Conservation (phyloP, 2,329 filamentous ascomycete species). For the Colletotrichum zoysiae region DNA sequence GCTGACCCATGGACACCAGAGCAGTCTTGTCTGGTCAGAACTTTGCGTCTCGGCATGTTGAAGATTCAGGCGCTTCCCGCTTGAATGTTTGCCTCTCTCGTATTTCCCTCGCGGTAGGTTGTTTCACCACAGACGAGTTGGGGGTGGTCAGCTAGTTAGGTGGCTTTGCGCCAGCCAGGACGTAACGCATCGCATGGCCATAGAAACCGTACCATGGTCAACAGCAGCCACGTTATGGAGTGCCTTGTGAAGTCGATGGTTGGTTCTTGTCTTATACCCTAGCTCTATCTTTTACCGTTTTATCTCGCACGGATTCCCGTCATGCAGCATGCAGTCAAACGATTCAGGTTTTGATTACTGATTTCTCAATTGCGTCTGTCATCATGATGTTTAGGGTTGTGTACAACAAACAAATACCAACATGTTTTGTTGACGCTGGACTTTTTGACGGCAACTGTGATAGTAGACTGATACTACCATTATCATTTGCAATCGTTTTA, state of each 20-base stretch:
- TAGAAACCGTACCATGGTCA: background rate
- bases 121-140: background rate
- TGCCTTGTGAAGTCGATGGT: too few relatives aligned
- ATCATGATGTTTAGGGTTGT: background rate
- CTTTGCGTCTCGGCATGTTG: background rate
- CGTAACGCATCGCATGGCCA: background rate
- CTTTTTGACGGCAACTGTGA: too few relatives aligned
- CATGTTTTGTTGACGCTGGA: too few relatives aligned
- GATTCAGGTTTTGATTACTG: background rate
- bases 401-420: too few relatives aligned
- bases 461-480: too few relatives aligned
- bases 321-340: background rate
- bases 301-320: background rate
- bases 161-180: background rate
- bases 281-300: background rate
- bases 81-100: background rate
- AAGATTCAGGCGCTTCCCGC: background rate
- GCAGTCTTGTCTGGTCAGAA: background rate
- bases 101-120: background rate
- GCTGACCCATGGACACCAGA: background rate
- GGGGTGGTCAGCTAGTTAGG: background rate
- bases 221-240: background rate
- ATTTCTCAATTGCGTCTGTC: background rate
- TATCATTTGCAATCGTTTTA: too few relatives aligned
- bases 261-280: background rate